Percentiles rank a stretch among this genome's conserved stretches.
These are phyloP conservation scores for Pharnaceum exiguum DNA, from an alignment of 148 eudicot genomes.

Conservation along the genomic window DNA sequence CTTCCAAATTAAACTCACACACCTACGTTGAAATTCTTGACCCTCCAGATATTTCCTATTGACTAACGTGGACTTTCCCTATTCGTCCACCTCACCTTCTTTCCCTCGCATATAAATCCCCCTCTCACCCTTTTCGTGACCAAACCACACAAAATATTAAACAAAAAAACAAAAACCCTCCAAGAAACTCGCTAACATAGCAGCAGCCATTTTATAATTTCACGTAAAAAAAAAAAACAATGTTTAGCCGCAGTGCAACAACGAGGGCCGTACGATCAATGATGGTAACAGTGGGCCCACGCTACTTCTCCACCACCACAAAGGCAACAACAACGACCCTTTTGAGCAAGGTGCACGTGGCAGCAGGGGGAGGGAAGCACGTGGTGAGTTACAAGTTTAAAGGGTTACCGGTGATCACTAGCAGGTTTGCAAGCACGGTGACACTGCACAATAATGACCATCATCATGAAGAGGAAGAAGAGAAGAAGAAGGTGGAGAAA, in stretches of 20 bases:
- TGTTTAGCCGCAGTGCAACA: too few species aligned
- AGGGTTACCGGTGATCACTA: constrained; percentile 21
- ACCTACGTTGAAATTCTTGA: not conserved
- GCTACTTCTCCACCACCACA: constrained; percentile 33
- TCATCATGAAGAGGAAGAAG: constrained; percentile 9
- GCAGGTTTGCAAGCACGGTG: constrained; percentile 28
- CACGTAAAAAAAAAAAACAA: not conserved
- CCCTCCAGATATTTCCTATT: not conserved
- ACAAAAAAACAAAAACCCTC: too few species aligned
- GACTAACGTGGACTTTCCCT: not conserved
- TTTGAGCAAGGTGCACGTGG: not conserved
- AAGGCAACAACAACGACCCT: too few species aligned
- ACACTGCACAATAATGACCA: too few species aligned
- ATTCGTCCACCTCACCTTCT: constrained; percentile 18
- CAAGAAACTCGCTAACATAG: too few species aligned
- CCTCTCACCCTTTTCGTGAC: not conserved
- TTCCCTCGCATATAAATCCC: constrained; percentile 8
- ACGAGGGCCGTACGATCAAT: constrained; percentile 36
- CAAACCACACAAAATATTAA: too few species aligned
- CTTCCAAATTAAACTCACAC: too few species aligned
- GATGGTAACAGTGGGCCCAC: constrained; percentile 24
- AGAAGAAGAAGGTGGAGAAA: constrained; percentile 13
- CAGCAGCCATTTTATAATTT: too few species aligned
- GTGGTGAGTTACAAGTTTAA: constrained; percentile 18
- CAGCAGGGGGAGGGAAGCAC: constrained; percentile 14